phyloP scores from a whole-genome alignment of 805 yeast genomes.

The Nakazawaea populi region DNA sequence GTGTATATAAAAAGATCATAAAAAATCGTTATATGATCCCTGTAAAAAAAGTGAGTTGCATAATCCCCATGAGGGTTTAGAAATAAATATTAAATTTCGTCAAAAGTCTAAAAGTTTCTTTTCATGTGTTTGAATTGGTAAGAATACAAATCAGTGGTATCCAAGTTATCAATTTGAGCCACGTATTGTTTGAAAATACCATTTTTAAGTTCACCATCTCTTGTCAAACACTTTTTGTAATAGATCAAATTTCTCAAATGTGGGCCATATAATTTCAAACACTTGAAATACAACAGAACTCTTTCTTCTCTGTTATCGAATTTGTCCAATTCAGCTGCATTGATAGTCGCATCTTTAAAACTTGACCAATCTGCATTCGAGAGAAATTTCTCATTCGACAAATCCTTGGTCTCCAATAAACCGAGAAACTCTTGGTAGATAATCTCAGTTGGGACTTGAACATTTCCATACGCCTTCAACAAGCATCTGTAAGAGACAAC shows the following conservation, averaged over 20 bases:
- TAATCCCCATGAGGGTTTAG: too few relatives aligned
- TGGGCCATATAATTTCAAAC: conserved; percentile 45
- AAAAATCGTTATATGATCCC: too few relatives aligned
- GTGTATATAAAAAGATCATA: too few relatives aligned
- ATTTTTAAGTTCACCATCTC: conserved; percentile 37
- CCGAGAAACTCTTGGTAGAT: conserved; percentile 36
- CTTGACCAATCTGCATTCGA: conserved; percentile 87
- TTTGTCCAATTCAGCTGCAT: conserved; percentile 29
- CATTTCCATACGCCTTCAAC: conserved; percentile 65
- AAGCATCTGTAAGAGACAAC: conserved; percentile 68
- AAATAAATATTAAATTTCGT: neutral
- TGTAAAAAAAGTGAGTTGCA: too few relatives aligned
- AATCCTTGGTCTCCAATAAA: conserved; percentile 37
- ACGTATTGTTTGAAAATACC: conserved; percentile 11
- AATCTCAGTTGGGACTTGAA: conserved; percentile 46
- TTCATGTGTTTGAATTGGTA: conserved; percentile 7
- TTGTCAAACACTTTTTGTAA: conserved; percentile 37
- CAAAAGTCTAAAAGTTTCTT: conserved; percentile 4
- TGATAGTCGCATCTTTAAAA: conserved; percentile 67
- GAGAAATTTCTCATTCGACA: conserved; percentile 51
- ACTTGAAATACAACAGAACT: conserved; percentile 45
- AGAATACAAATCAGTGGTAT: neutral
- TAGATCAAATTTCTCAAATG: conserved; percentile 43
- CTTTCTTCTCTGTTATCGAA: conserved; percentile 32
- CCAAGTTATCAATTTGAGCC: neutral